These are phyloP conservation scores for Brassica juncea DNA, from an alignment of 345 rosid species.

Conservation along the genomic window DNA sequence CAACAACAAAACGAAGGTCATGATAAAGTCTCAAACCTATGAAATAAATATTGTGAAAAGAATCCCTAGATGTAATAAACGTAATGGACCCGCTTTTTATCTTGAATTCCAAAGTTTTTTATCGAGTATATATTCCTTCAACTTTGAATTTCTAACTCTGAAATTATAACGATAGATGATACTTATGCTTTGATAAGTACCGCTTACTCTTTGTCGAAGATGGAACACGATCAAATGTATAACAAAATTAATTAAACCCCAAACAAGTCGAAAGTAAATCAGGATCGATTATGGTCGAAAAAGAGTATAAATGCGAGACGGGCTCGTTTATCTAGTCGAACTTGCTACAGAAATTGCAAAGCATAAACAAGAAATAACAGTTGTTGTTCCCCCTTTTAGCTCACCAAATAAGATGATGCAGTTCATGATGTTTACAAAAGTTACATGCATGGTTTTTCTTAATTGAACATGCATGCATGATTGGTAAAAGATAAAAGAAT, in stretches of 20 bases:
- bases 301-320: not conserved
- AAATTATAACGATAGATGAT: not conserved
- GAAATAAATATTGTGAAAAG: conserved; percentile 1
- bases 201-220: not conserved
- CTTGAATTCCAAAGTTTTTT: not conserved
- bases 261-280: not conserved
- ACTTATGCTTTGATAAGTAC: not conserved
- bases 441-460: not conserved
- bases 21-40: conserved; percentile 18
- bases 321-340: not conserved
- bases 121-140: not conserved
- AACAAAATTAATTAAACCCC: not conserved
- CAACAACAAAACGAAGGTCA: conserved; percentile 14
- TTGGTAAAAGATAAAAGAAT: not conserved
- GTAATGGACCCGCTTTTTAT: conserved; percentile 14
- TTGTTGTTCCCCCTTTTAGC: not conserved
- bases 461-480: not conserved
- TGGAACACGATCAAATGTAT: not conserved
- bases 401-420: not conserved
- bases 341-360: not conserved
- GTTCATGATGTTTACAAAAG: not conserved
- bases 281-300: not conserved
- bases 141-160: not conserved
- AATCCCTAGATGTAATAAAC: not conserved
- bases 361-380: not conserved